These are phyloP conservation scores for Pseudonitzschia multistriata DNA, from an alignment of 108 stramenopile genomes.

Conservation along the genomic window DNA sequence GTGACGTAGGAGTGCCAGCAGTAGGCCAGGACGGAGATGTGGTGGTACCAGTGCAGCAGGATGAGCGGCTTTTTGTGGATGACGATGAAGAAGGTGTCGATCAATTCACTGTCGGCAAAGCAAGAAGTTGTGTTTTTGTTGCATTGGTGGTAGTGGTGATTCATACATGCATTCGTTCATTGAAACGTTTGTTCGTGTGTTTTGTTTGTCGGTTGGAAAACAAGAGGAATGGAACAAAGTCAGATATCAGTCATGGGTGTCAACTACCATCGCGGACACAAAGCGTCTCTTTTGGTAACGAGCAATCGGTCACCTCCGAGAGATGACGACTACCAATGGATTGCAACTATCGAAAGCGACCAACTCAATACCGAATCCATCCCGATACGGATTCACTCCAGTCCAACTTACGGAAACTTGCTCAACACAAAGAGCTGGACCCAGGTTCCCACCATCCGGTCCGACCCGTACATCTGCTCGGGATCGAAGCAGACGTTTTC, in stretches of 20 bases:
- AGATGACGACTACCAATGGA: no score
- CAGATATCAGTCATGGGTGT: no score
- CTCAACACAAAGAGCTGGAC: conserved; percentile 89
- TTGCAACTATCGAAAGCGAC: no score
- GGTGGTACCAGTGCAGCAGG: conserved; percentile 99
- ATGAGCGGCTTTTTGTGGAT: conserved; percentile 94
- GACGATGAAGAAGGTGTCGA: conserved; percentile 98
- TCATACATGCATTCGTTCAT: no score
- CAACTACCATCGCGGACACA: no score
- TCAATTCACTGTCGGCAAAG: conserved; percentile 78
- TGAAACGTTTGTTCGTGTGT: no score
- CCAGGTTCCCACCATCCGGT: conserved; percentile 64
- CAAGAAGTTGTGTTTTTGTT: no score
- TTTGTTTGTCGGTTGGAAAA: no score
- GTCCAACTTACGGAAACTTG: conserved; percentile 80
- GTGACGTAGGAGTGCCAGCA: conserved; percentile 96
- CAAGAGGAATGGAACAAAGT: no score
- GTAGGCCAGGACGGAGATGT: conserved; percentile 94
- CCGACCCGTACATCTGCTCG: background rate
- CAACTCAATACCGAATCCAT: no score
- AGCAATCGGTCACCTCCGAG: no score
- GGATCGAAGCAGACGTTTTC: conserved; percentile 81
- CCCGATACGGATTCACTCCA: background rate
- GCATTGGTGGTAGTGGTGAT: background rate
- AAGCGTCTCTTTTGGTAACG: no score